Percentiles rank a stretch among this genome's conserved stretches.
Evolutionary conservation across 768 basidiomycete species (phyloP).

Genomic region (Suillus fuscotomentosus): DNA sequence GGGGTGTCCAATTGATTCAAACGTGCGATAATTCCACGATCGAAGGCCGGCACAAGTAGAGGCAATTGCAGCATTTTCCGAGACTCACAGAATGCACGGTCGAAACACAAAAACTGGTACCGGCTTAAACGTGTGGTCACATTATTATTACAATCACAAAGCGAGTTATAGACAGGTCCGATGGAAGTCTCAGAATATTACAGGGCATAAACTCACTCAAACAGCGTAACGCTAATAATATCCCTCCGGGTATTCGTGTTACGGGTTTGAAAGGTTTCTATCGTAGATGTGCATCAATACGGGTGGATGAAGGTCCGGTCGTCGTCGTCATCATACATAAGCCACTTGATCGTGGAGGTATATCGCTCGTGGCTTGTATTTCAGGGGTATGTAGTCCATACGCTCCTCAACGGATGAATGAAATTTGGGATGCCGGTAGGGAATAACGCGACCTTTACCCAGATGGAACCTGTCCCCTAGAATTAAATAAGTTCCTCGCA

Average conservation of each 20-base stretch:
- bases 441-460: slow-evolving; percentile 55
- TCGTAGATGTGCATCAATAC: neutral
- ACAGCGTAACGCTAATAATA: neutral
- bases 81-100: neutral
- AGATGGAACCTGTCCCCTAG: slow-evolving; percentile 36
- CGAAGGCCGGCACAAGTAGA: neutral
- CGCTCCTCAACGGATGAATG: slow-evolving; percentile 64
- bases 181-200: neutral
- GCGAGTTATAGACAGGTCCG: neutral
- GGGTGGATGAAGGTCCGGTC: neutral
- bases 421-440: slow-evolving; percentile 48
- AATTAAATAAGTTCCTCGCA: neutral
- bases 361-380: slow-evolving; percentile 58
- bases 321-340: slow-evolving; percentile 37
- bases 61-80: neutral
- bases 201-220: neutral
- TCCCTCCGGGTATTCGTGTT: neutral
- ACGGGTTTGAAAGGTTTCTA: neutral
- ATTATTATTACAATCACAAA: neutral
- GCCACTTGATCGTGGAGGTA: slow-evolving; percentile 47
- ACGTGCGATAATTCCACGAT: neutral
- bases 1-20: neutral
- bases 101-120: neutral
- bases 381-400: slow-evolving; percentile 43
- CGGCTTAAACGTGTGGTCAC: no score